Evolutionary conservation across 2,329 filamentous ascomycete species (phyloP).

Genomic region (Aspergillus clavatus): DNA sequence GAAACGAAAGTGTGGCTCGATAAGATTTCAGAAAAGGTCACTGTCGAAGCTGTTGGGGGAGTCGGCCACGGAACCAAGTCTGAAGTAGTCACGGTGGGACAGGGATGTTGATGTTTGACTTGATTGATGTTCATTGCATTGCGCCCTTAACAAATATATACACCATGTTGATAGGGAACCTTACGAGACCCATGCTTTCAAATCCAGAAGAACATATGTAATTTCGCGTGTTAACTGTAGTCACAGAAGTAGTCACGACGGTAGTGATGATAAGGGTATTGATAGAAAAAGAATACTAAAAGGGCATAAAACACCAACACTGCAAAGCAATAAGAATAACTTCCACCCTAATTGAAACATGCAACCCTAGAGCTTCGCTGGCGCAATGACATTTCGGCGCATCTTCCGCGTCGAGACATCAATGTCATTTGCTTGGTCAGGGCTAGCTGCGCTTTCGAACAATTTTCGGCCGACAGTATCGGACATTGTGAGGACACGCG

Average conservation of each 20-base stretch:
- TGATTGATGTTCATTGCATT: background rate
- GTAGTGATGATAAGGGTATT: background rate
- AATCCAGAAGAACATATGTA: background rate
- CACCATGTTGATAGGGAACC: background rate
- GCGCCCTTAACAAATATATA: background rate
- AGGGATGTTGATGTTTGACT: background rate
- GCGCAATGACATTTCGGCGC: slow-evolving; percentile 35
- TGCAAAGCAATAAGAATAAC: background rate
- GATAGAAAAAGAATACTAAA: background rate
- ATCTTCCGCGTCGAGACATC: slow-evolving; percentile 33
- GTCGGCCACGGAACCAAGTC: background rate
- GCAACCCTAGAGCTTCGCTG: slow-evolving; percentile 26
- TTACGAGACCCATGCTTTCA: background rate
- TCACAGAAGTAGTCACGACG: too few species aligned
- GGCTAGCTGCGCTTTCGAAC: slow-evolving; percentile 46
- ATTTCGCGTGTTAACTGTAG: background rate
- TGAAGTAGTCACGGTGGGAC: background rate
- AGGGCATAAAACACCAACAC: background rate
- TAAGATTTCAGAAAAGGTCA: background rate
- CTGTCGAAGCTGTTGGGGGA: background rate
- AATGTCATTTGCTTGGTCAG: slow-evolving; percentile 20
- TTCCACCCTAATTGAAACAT: too few species aligned
- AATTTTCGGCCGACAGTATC: slow-evolving; percentile 67
- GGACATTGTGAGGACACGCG: slow-evolving; percentile 70
- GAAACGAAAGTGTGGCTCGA: background rate